These are phyloP conservation scores for Ochromonas danica DNA, from an alignment of 108 stramenopile species.

Conservation along the genomic window DNA sequence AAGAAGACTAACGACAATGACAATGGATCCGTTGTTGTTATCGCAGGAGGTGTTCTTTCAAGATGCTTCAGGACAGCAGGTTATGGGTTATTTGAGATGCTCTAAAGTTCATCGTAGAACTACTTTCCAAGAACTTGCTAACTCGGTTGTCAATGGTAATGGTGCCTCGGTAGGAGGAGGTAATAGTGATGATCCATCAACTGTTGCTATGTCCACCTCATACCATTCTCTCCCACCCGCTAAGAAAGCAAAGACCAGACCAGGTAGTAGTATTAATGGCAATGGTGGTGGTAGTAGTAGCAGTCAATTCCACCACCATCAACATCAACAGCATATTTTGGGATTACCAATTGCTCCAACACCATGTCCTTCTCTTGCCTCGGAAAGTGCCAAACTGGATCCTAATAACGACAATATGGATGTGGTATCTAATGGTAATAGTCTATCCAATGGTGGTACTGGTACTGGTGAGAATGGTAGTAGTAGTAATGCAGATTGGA, in stretches of 20 bases:
- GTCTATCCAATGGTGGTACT: background rate
- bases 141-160: background rate
- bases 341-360: too few relatives aligned
- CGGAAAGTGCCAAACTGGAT: background rate
- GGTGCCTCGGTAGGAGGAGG: background rate
- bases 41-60: background rate
- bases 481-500: background rate
- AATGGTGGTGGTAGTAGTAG: too few relatives aligned
- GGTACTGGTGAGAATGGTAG: background rate
- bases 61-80: background rate
- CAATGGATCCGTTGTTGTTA: too few relatives aligned
- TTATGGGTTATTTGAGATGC: conserved; percentile 24
- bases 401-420: background rate
- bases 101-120: conserved; percentile 19
- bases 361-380: too few relatives aligned
- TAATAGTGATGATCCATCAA: background rate
- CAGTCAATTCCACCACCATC: background rate
- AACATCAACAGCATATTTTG: background rate
- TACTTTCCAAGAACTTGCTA: background rate
- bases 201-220: background rate
- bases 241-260: background rate
- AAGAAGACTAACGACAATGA: too few relatives aligned
- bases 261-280: background rate
- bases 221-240: background rate
- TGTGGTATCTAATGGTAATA: background rate